These are phyloP conservation scores for Magnaporthiopsis incrustans DNA, from an alignment of 2,329 filamentous ascomycete species.

Conservation along the genomic window DNA sequence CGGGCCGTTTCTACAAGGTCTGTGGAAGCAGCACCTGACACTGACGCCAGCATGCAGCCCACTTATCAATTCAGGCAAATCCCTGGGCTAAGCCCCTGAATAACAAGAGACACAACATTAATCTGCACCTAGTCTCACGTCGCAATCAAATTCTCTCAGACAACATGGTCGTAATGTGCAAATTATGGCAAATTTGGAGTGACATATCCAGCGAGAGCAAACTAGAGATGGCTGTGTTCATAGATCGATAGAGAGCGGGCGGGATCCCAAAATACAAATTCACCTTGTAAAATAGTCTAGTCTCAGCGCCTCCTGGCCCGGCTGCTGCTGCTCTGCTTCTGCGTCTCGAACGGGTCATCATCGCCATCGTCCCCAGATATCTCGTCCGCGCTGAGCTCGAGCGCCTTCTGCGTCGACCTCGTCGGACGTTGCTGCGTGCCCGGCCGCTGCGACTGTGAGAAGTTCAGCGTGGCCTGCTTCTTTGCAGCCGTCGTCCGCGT, in stretches of 20 bases:
- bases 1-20: too few species aligned
- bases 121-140: too few species aligned
- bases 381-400: slow-evolving; percentile 15
- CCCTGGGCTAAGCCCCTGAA: too few species aligned
- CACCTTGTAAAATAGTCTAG: background rate
- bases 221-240: background rate
- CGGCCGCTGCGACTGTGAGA: slow-evolving; percentile 30
- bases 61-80: too few species aligned
- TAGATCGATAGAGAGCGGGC: background rate
- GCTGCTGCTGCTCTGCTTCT: slow-evolving; percentile 6
- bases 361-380: slow-evolving; percentile 15
- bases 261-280: background rate
- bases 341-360: slow-evolving; percentile 14
- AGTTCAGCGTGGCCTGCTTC: slow-evolving; percentile 42
- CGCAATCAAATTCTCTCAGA: too few species aligned
- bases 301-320: slow-evolving; percentile 3
- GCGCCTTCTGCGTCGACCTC: slow-evolving; percentile 33
- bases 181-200: too few species aligned
- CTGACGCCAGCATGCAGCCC: too few species aligned
- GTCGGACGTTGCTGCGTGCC: slow-evolving; percentile 16
- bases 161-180: too few species aligned
- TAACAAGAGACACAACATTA: too few species aligned
- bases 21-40: too few species aligned
- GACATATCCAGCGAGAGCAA: too few species aligned
- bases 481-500: slow-evolving; percentile 23